A percentile compares a stretch with the other conserved stretches of the same genome.
Evolutionary conservation across 345 rosid genomes (phyloP).

Genomic region (Kernera saxatilis): DNA sequence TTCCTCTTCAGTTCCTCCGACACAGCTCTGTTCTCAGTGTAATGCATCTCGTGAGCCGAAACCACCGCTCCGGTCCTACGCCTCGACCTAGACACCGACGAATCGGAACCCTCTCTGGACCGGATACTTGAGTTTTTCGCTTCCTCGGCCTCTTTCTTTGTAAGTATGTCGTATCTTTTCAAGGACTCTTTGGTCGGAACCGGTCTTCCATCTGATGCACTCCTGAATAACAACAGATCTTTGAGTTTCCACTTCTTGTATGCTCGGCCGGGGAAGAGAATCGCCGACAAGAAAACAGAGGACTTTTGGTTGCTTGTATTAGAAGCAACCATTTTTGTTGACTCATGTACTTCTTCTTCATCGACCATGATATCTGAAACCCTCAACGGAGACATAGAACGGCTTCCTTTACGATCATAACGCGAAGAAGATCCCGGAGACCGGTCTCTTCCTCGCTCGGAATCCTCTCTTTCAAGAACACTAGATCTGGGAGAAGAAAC

Average conservation of each 20-base stretch:
- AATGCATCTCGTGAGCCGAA: conserved; percentile 85
- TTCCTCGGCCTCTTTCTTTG: conserved; percentile 52
- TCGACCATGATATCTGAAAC: conserved; percentile 57
- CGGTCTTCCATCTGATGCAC: conserved; percentile 89
- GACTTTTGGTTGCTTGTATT: conserved; percentile 33
- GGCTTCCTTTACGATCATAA: conserved; percentile 53
- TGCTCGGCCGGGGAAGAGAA: conserved; percentile 46
- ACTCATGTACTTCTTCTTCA: conserved; percentile 29
- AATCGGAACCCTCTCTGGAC: conserved; percentile 54
- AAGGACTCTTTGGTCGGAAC: conserved; percentile 41
- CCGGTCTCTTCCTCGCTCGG: conserved; percentile 34
- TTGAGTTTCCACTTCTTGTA: conserved; percentile 78
- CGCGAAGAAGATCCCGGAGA: conserved; percentile 23
- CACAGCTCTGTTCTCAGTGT: conserved; percentile 75
- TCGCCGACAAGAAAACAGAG: conserved; percentile 54
- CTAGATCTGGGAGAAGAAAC: conserved; percentile 42
- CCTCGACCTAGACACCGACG: conserved; percentile 34
- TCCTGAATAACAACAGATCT: conserved; percentile 73
- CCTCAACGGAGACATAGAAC: conserved; percentile 75
- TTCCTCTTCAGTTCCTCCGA: conserved; percentile 89
- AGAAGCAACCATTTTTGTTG: conserved; percentile 28
- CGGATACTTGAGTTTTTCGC: conserved; percentile 51
- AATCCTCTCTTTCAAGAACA: conserved; percentile 25
- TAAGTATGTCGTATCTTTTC: conserved; percentile 41
- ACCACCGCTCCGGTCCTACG: conserved; percentile 36